Evolutionary conservation across 2,329 filamentous ascomycete species (phyloP).

Genomic region (Colletotrichum sp.): DNA sequence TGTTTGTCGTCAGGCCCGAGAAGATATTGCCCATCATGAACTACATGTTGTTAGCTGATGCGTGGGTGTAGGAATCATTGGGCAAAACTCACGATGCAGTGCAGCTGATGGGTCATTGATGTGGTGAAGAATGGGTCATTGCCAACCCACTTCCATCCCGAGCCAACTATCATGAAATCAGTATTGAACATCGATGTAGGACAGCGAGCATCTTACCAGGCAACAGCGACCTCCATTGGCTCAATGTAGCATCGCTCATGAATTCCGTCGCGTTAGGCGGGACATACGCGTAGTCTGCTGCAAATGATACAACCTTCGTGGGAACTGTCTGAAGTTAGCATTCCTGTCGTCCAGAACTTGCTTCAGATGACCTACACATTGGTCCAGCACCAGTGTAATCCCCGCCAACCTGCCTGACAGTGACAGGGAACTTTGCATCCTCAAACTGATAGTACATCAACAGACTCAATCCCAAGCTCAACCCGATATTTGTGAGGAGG

Average conservation of each 20-base stretch:
- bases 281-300: slow-evolving; percentile 41
- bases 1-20: slow-evolving; percentile 26
- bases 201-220: slow-evolving; percentile 30
- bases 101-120: slow-evolving; percentile 45
- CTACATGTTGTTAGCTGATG: slow-evolving; percentile 12
- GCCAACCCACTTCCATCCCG: slow-evolving; percentile 35
- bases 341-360: not conserved
- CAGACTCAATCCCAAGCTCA: slow-evolving; percentile 12
- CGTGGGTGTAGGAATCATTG: not conserved
- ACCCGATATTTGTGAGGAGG: slow-evolving; percentile 13
- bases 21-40: slow-evolving; percentile 40
- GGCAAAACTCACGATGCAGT: slow-evolving; percentile 37
- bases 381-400: slow-evolving; percentile 41
- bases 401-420: slow-evolving; percentile 39
- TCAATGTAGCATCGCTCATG: slow-evolving; percentile 38
- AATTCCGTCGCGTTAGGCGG: slow-evolving; percentile 43
- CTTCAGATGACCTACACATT: slow-evolving; percentile 30
- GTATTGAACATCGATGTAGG: not conserved
- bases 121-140: slow-evolving; percentile 44
- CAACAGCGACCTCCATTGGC: slow-evolving; percentile 44
- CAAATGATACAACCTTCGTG: slow-evolving; percentile 40
- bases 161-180: slow-evolving; percentile 28
- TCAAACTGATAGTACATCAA: slow-evolving; percentile 19
- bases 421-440: not conserved
- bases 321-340: slow-evolving; percentile 30